Conservation (phyloP, 2,329 filamentous ascomycete genomes). For the Dactylellina leptospora region DNA sequence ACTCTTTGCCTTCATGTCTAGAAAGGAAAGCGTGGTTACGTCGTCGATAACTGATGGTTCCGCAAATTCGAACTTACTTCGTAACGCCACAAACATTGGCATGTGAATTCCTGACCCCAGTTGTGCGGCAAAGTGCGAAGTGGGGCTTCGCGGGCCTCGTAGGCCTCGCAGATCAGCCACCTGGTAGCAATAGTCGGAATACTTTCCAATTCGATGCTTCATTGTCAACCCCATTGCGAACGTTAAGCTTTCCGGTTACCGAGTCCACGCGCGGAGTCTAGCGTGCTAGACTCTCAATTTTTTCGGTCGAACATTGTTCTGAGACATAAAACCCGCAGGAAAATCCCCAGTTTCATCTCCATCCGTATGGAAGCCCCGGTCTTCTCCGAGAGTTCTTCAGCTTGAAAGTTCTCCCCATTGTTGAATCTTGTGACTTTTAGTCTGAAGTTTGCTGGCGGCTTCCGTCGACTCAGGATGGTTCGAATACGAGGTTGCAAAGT, state of each 20-base stretch:
- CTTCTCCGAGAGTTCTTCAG: not conserved
- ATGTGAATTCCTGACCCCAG: not conserved
- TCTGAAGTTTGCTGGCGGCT: not conserved
- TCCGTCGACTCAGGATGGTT: not conserved
- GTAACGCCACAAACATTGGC: not conserved
- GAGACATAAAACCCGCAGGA: not conserved
- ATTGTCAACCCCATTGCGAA: not conserved
- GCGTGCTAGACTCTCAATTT: not conserved
- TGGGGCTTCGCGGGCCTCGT: not conserved
- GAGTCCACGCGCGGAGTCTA: not conserved
- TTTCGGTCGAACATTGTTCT: not conserved
- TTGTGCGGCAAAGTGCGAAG: not conserved
- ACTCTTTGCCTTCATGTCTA: not conserved
- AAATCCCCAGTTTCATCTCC: not conserved
- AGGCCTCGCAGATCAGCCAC: not conserved
- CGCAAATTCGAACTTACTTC: not conserved
- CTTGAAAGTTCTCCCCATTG: not conserved
- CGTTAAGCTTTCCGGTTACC: not conserved
- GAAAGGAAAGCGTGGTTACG: not conserved
- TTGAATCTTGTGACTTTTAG: not conserved
- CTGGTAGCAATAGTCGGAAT: not conserved
- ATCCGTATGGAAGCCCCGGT: not conserved
- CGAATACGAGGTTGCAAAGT: not conserved
- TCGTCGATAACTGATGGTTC: not conserved
- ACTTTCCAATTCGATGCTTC: not conserved